Base-by-base conservation (phyloP, 352 stramenopile species). In the Pythium sp. region DNA sequence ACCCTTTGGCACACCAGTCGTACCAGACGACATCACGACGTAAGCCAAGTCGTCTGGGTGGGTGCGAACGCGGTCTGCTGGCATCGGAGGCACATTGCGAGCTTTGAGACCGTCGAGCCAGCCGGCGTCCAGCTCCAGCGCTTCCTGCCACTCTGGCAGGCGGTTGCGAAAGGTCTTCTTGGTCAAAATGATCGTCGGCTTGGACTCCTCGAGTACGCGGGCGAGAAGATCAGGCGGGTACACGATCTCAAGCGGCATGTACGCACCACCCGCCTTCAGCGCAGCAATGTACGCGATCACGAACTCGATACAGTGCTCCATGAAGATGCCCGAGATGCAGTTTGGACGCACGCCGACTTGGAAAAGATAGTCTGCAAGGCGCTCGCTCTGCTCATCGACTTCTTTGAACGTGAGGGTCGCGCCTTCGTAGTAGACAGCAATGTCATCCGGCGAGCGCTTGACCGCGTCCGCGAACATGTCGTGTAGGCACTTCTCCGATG, bases 271-370 rank as follows among this genome's bases (percentile, higher is more conserved):
- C 20, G 90, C 91, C 75, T 97, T 98, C 32, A 98, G 78, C 11
- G 91, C 88, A 8, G 92, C 93, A 38, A 98, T 77, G 72, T 97
- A 97, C 6, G 80, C 86, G 24, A 98, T 80, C 49, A 97, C 90
- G 71, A 97, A 98, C 78, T 97, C 87, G 62, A 89, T 81, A 64
- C 87, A 95, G 46, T 96, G 91, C 64, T 97, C 92, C 90, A 98
- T 97, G 69, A 98, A 93, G 72, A 93, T 90, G 34, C 82, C 85
- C 56, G 81, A 86, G 55, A 91, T 92, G 61, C 72, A 76, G 68
- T 90, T 90, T 2, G 82, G 82, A 4, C 84, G 84, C 36, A 93
- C 82, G 57, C 85, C 85, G 41, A 74, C 68, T n/a, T 79, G 57
- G 61, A 82, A 93, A 34, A 93, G 61, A 46, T 86, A 86, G 65